These are phyloP conservation scores for Cladochytrium replicatum DNA, from an alignment of 192 early-diverging fungal genomes.

Conservation along the genomic window DNA sequence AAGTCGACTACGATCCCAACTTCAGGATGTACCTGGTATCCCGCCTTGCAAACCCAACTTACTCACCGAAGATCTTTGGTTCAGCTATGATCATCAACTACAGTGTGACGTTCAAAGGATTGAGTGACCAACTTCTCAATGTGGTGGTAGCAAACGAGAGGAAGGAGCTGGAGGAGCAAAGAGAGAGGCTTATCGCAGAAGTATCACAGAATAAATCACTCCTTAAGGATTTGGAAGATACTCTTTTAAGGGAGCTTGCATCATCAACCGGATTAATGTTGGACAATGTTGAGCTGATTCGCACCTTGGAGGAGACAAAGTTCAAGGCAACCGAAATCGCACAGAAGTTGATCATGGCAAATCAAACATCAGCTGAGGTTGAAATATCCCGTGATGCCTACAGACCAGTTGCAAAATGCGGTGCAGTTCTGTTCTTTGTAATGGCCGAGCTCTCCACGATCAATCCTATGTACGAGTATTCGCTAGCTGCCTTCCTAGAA, in stretches of 20 bases:
- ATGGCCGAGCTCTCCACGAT: slow-evolving; percentile 48
- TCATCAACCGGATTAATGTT: slow-evolving; percentile 52
- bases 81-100: slow-evolving; percentile 56
- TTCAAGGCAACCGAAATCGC: slow-evolving; percentile 53
- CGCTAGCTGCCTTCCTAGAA: slow-evolving; percentile 44
- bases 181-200: slow-evolving; percentile 44
- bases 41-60: slow-evolving; percentile 43
- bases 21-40: slow-evolving; percentile 49
- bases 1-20: slow-evolving; percentile 49
- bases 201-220: slow-evolving; percentile 48
- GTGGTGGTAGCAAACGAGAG: slow-evolving; percentile 50
- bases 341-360: slow-evolving; percentile 47
- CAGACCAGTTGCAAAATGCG: slow-evolving; percentile 45
- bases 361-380: slow-evolving; percentile 51
- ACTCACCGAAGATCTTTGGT: slow-evolving; percentile 51
- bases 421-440: slow-evolving; percentile 53
- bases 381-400: slow-evolving; percentile 49
- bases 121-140: slow-evolving; percentile 53
- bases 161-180: slow-evolving; percentile 49
- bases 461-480: slow-evolving; percentile 57
- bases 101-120: slow-evolving; percentile 50
- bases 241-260: slow-evolving; percentile 43
- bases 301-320: slow-evolving; percentile 51
- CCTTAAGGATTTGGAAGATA: slow-evolving; percentile 49
- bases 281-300: slow-evolving; percentile 50